Conservation (phyloP, 495 filamentous ascomycete species). For the Alectoria sarmentosa region DNA sequence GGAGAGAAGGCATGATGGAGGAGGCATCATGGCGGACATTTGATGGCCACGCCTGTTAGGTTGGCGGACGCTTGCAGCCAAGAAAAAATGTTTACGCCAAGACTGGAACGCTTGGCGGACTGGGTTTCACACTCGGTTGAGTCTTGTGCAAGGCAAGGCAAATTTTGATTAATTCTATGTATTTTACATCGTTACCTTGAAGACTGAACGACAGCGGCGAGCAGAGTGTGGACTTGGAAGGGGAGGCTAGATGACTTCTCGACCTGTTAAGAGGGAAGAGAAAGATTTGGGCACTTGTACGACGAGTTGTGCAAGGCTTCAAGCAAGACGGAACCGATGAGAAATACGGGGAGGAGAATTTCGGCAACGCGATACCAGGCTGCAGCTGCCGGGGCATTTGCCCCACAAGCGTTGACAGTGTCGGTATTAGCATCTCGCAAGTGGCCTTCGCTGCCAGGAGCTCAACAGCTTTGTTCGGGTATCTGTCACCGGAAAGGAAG, state of each 20-base stretch:
- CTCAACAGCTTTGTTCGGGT: background rate
- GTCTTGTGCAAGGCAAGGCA: background rate
- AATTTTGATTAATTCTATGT: background rate
- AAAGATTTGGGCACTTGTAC: background rate
- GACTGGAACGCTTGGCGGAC: background rate
- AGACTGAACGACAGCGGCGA: background rate
- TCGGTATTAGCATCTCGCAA: background rate
- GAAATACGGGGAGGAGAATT: background rate
- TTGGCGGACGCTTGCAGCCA: conserved; percentile 1
- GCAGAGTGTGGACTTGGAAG: too few relatives aligned
- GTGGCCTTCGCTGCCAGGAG: background rate
- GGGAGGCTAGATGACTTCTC: background rate
- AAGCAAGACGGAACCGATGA: background rate
- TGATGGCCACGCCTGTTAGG: background rate
- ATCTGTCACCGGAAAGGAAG: background rate
- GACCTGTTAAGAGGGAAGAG: background rate
- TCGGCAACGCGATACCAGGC: background rate
- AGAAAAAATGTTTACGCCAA: background rate
- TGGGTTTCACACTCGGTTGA: background rate
- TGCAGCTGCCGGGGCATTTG: background rate
- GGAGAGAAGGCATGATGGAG: background rate
- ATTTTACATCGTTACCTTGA: background rate
- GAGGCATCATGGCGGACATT: background rate
- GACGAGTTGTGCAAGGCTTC: background rate
- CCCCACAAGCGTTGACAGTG: background rate